These are phyloP conservation scores for Leishmania turanica DNA, from an alignment of 208 protist genomes.

Conservation along the genomic window DNA sequence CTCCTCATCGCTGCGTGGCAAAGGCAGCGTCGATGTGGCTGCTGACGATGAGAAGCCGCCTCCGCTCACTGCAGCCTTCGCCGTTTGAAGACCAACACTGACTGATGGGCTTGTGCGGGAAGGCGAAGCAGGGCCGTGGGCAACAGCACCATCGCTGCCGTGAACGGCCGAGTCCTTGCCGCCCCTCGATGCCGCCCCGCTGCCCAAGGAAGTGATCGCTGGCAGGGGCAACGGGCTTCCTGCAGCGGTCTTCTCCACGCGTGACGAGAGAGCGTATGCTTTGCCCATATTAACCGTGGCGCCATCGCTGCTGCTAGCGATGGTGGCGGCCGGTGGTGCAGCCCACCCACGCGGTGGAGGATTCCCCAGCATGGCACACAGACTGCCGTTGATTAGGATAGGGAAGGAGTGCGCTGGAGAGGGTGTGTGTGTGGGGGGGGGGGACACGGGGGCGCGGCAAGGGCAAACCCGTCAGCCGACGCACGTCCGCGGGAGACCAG, in stretches of 20 bases:
- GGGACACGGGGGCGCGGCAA: background rate
- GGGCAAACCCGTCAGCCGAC: background rate
- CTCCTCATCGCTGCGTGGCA: slow-evolving; percentile 23
- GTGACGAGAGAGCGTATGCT: background rate
- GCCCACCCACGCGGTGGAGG: background rate
- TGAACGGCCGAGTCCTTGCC: background rate
- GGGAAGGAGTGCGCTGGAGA: background rate
- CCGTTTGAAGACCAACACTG: background rate
- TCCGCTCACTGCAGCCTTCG: too few relatives aligned
- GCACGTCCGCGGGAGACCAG: background rate
- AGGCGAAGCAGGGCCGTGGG: background rate
- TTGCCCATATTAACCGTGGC: background rate
- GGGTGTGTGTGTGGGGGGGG: background rate
- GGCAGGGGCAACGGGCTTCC: background rate
- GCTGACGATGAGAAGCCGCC: background rate
- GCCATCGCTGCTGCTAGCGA: background rate
- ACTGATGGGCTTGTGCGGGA: background rate
- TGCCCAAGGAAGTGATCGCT: background rate
- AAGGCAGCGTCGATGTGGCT: background rate
- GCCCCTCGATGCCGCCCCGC: background rate
- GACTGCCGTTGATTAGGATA: background rate
- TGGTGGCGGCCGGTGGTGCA: background rate
- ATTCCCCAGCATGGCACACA: background rate
- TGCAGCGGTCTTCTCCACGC: background rate
- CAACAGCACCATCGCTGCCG: background rate